Conservation (phyloP, 2,329 filamentous ascomycete species). For the Chalaropsis ovoidea region DNA sequence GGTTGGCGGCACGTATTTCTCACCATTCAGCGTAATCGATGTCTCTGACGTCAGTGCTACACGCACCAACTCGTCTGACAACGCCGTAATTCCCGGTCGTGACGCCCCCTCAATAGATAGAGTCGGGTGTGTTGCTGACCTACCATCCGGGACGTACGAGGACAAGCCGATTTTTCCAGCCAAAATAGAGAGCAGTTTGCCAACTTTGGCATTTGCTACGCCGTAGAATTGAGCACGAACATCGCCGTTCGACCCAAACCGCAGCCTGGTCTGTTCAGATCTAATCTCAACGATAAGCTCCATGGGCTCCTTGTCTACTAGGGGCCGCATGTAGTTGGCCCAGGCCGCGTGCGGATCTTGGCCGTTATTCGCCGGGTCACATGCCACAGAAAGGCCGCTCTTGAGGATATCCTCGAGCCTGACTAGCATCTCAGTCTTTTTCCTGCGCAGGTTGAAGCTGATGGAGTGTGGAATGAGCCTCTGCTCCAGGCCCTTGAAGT, state of each 20-base stretch:
- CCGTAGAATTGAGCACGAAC: conserved; percentile 63
- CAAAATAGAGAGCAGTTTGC: conserved; percentile 68
- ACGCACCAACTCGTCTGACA: conserved; percentile 60
- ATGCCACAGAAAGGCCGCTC: conserved; percentile 64
- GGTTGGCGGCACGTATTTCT: conserved; percentile 34
- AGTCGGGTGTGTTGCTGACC: neutral
- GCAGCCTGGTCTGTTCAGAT: conserved; percentile 51
- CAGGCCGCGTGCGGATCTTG: conserved; percentile 36
- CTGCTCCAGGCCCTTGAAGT: conserved; percentile 85
- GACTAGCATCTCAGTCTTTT: conserved; percentile 64
- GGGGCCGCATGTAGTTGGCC: conserved; percentile 75
- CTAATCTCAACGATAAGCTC: conserved; percentile 76
- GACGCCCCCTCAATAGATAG: conserved; percentile 24
- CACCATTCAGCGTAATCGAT: conserved; percentile 50
- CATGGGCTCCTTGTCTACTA: conserved; percentile 56
- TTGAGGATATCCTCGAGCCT: conserved; percentile 81
- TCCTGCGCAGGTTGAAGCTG: conserved; percentile 59
- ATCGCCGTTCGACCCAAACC: conserved; percentile 35
- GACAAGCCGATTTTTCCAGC: conserved; percentile 67
- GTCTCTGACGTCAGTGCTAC: conserved; percentile 51
- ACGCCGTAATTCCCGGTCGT: conserved; percentile 39
- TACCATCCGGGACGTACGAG: conserved; percentile 24
- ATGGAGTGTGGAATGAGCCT: conserved; percentile 68
- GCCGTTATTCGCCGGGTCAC: conserved; percentile 42
- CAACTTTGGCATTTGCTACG: conserved; percentile 58